These are phyloP conservation scores for Cymodocea nodosa DNA, from an alignment of 116 monocot species.

Conservation along the genomic window DNA sequence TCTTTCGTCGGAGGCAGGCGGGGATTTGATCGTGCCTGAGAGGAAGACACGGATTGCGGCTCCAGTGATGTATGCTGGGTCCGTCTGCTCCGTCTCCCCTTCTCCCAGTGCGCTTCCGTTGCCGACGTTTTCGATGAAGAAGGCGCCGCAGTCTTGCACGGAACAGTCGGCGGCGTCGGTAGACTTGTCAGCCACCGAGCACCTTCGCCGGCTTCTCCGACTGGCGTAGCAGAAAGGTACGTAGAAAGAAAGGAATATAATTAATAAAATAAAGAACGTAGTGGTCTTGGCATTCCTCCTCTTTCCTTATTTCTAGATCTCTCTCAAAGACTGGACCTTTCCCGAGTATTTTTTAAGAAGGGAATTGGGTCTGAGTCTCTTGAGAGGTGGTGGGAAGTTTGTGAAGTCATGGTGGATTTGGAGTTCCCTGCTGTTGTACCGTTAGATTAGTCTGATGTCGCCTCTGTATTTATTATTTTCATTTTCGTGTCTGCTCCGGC, in stretches of 20 bases:
- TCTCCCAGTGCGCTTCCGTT: constrained; percentile 25
- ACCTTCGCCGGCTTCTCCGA: constrained; percentile 21
- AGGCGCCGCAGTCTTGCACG: not conserved
- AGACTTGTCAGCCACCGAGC: constrained; percentile 18
- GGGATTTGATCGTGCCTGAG: constrained; percentile 8
- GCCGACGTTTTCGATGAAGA: constrained; percentile 16
- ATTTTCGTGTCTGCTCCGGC: no score
- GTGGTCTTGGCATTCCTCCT: not conserved
- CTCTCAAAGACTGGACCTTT: not conserved
- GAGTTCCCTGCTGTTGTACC: no score
- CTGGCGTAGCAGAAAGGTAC: constrained; percentile 6
- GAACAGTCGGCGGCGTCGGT: not conserved
- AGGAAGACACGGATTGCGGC: not conserved
- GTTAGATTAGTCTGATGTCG: no score
- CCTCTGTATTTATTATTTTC: no score
- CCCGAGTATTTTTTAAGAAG: constrained; percentile 6
- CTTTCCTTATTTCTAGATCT: not conserved
- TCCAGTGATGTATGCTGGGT: constrained; percentile 14
- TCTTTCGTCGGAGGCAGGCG: constrained; percentile 1
- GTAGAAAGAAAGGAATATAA: not conserved
- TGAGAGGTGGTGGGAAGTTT: not conserved
- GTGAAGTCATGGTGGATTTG: not conserved
- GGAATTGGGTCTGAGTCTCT: not conserved
- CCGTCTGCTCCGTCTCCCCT: constrained; percentile 20
- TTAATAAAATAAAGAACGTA: not conserved